Evolutionary conservation across 352 stramenopile genomes (phyloP).

Genomic region (Peronospora belbahrii): DNA sequence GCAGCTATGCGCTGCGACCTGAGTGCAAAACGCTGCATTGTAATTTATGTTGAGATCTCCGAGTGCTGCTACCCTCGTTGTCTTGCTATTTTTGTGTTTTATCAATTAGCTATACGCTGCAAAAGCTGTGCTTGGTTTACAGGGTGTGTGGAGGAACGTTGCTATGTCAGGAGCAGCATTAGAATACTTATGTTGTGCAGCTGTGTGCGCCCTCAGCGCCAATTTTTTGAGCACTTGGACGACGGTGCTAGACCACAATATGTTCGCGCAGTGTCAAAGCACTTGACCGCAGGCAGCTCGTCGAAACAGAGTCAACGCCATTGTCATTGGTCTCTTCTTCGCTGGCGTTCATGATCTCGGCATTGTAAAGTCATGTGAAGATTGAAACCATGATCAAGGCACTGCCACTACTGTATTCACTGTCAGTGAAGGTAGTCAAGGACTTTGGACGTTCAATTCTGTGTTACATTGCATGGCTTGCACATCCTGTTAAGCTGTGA

Average conservation of each 20-base stretch:
- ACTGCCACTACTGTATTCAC: conserved; percentile 25
- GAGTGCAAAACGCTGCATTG: conserved; percentile 28
- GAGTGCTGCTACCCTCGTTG: conserved; percentile 4
- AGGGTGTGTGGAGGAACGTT: conserved; percentile 19
- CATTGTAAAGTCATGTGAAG: conserved; percentile 41
- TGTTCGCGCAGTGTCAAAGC: conserved; percentile 14
- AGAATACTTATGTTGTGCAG: conserved; percentile 15
- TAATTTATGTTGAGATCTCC: conserved; percentile 39
- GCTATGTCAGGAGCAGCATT: conserved; percentile 18
- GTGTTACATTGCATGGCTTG: conserved; percentile 2
- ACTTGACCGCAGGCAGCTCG: conserved; percentile 21
- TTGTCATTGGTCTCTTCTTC: conserved; percentile 1
- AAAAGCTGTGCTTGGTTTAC: conserved; percentile 3
- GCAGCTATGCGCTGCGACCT: conserved; percentile 14
- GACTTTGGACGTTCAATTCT: too few species aligned
- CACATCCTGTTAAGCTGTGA: conserved; percentile 1
- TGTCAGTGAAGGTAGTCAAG: too few species aligned
- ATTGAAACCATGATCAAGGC: conserved; percentile 51
- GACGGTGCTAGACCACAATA: conserved; percentile 4
- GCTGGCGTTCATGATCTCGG: conserved; percentile 39
- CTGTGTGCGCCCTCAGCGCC: conserved; percentile 32
- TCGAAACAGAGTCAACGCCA: conserved; percentile 1
- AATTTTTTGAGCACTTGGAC: conserved; percentile 14
- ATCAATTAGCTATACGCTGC: neutral
- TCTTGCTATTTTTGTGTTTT: neutral